Evolutionary conservation across 1,139 yeast genomes (phyloP).

Genomic region (Scheffersomyces parashehatae): DNA sequence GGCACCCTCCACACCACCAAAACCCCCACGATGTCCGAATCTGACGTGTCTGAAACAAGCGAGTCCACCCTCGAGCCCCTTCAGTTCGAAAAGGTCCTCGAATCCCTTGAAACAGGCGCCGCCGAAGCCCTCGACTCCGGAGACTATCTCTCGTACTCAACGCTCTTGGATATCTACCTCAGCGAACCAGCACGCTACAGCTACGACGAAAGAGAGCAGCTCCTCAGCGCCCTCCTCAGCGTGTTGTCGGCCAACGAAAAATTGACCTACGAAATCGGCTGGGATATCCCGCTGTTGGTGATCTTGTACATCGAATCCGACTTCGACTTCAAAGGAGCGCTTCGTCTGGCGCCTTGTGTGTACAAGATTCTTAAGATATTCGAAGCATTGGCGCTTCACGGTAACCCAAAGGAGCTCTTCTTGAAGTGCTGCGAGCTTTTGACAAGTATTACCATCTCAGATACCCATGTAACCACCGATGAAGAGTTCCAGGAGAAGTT

Average conservation of each 20-base stretch:
- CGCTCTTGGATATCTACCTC: conserved; percentile 65
- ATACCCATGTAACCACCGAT: conserved; percentile 13
- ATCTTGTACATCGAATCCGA: conserved; percentile 43
- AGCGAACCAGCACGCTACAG: conserved; percentile 45
- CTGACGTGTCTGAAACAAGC: conserved; percentile 17
- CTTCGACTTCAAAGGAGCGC: conserved; percentile 11
- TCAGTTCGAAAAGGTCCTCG: conserved; percentile 28
- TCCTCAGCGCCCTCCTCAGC: conserved; percentile 38
- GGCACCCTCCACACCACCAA: too few relatives aligned
- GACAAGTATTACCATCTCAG: conserved; percentile 22
- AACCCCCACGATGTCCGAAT: conserved; percentile 7
- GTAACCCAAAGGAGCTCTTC: conserved; percentile 79
- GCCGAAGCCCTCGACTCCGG: conserved; percentile 40
- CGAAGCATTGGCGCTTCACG: conserved; percentile 58
- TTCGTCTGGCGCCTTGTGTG: conserved; percentile 37
- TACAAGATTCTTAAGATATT: conserved; percentile 50
- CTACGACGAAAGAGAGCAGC: conserved; percentile 46
- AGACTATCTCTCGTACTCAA: conserved; percentile 72
- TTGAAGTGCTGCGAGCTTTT: conserved; percentile 68
- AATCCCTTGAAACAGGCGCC: conserved; percentile 35
- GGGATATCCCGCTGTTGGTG: conserved; percentile 80
- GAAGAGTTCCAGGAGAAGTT: conserved; percentile 28
- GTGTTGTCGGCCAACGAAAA: conserved; percentile 45
- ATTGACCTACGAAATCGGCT: conserved; percentile 71
- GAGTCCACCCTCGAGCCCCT: conserved; percentile 27